Conservation (phyloP, 2,329 filamentous ascomycete genomes). For the Aspergillus unguis region DNA sequence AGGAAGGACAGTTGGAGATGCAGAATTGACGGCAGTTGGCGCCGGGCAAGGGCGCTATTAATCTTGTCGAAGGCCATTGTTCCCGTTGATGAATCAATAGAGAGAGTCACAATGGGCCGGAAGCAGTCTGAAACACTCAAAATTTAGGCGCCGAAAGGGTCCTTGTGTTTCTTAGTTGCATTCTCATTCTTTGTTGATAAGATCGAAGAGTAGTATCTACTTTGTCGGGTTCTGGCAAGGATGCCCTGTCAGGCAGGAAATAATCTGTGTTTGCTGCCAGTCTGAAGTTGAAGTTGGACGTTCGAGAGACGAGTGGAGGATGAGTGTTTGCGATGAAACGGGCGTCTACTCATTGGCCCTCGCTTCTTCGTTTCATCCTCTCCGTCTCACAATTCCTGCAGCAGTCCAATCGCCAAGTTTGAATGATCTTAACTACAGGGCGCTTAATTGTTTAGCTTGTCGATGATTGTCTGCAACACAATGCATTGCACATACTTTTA, state of each 20-base stretch:
- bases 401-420: too few relatives aligned
- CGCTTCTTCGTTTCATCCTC: not conserved
- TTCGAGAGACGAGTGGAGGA: slow-evolving; percentile 5
- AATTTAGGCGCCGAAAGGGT: slow-evolving; percentile 3
- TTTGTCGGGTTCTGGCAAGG: not conserved
- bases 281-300: not conserved
- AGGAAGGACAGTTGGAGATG: slow-evolving; percentile 18
- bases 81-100: slow-evolving; percentile 7
- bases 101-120: slow-evolving; percentile 16
- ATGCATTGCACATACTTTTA: too few relatives aligned
- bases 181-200: too few relatives aligned
- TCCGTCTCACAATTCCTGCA: not conserved
- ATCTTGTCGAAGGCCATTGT: slow-evolving; percentile 4
- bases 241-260: not conserved
- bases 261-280: not conserved
- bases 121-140: slow-evolving; percentile 20
- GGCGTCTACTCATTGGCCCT: slow-evolving; percentile 10
- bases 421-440: too few relatives aligned
- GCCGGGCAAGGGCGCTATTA: slow-evolving; percentile 12
- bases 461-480: too few relatives aligned
- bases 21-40: not conserved
- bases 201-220: not conserved
- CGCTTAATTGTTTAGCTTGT: too few relatives aligned
- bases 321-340: slow-evolving; percentile 7
- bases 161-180: slow-evolving; percentile 3